Percentiles rank a stretch among this genome's conserved stretches.
Evolutionary conservation across 2,329 filamentous ascomycete species (phyloP).

Genomic region (Diaporthe longicolla): DNA sequence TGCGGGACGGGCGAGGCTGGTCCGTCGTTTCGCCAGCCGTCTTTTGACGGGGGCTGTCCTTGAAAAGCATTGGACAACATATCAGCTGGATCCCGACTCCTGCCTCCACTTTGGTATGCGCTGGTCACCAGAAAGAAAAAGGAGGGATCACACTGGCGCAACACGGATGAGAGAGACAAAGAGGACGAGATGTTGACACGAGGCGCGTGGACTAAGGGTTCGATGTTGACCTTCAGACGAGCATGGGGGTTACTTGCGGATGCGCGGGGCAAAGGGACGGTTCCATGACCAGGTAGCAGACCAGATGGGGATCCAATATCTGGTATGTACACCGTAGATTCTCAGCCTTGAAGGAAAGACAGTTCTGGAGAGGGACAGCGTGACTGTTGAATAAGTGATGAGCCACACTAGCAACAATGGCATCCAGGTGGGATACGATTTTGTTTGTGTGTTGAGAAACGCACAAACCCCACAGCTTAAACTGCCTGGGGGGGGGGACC

Average conservation of each 20-base stretch:
- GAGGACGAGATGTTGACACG: background rate
- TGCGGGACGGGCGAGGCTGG: conserved; percentile 23
- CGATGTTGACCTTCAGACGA: background rate
- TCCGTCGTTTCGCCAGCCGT: conserved; percentile 14
- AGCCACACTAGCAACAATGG: background rate
- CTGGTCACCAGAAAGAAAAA: background rate
- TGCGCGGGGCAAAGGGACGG: background rate
- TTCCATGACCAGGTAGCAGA: conserved; percentile 2
- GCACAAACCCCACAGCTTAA: background rate
- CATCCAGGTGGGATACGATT: too few relatives aligned
- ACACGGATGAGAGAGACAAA: background rate
- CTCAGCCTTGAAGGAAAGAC: background rate
- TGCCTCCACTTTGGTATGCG: conserved; percentile 2
- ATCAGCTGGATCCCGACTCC: background rate
- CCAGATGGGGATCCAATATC: too few relatives aligned
- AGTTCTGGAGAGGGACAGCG: background rate
- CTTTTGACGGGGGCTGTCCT: conserved; percentile 16
- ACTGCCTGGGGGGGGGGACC: too few relatives aligned
- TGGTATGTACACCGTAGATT: background rate
- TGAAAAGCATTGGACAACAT: conserved; percentile 22
- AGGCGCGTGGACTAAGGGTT: conserved; percentile 22
- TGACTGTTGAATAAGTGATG: background rate
- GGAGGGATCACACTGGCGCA: background rate
- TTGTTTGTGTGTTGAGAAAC: background rate
- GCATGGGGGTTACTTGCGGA: background rate